phyloP scores from a whole-genome alignment of 805 yeast species.

The Candida taoyuanica region DNA sequence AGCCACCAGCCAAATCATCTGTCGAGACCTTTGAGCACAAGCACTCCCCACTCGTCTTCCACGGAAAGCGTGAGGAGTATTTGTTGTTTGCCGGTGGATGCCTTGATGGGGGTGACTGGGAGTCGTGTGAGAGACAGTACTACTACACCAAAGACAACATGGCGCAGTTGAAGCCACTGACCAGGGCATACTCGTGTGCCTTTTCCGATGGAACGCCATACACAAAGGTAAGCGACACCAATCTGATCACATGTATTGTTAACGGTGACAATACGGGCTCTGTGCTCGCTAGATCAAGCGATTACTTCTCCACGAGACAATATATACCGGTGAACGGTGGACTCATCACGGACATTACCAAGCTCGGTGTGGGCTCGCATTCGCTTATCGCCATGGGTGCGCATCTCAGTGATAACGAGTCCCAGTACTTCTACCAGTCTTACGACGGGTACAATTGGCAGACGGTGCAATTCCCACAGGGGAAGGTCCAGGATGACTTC shows the following conservation, averaged over 20 bases:
- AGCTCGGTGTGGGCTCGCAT: conserved; percentile 32
- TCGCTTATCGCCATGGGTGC: conserved; percentile 33
- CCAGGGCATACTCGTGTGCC: conserved; percentile 31
- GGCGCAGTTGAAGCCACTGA: conserved; percentile 27
- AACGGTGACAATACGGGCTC: conserved; percentile 34
- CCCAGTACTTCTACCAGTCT: conserved; percentile 30
- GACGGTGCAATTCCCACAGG: conserved; percentile 30
- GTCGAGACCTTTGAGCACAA: conserved; percentile 22
- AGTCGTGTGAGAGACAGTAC: conserved; percentile 33
- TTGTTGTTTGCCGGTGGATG: conserved; percentile 38
- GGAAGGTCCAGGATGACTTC: conserved; percentile 21
- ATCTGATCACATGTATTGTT: conserved; percentile 40
- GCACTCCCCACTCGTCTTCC: conserved; percentile 31
- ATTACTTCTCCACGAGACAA: conserved; percentile 38
- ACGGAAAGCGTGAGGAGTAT: conserved; percentile 34
- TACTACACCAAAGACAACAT: conserved; percentile 46
- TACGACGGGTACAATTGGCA: conserved; percentile 32
- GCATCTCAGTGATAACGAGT: conserved; percentile 21
- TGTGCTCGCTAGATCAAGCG: conserved; percentile 36
- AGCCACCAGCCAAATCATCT: conserved; percentile 24
- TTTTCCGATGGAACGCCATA: conserved; percentile 27
- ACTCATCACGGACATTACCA: conserved; percentile 28
- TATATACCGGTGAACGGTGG: conserved; percentile 31
- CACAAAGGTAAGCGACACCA: conserved; percentile 22
- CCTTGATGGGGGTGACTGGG: conserved; percentile 19